These are phyloP conservation scores for Trifolium dubium DNA, from an alignment of 306 rosid species.

Conservation along the genomic window DNA sequence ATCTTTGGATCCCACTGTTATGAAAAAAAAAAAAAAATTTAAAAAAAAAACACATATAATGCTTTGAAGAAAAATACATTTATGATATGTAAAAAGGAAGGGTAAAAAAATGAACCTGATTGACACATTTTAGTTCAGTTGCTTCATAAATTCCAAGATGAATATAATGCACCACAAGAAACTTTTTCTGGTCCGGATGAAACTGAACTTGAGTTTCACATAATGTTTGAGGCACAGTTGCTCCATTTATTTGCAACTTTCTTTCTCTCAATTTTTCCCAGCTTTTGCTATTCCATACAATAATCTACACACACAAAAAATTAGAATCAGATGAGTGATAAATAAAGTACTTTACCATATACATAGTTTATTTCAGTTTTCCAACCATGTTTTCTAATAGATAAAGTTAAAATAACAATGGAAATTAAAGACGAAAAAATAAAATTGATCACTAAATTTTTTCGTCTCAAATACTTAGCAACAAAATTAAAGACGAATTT, in stretches of 20 bases:
- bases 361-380: too few species aligned
- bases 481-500: too few species aligned
- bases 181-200: conserved; percentile 35
- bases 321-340: neutral
- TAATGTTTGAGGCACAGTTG: neutral
- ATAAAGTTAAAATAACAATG: too few species aligned
- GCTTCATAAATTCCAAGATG: conserved; percentile 52
- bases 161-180: conserved; percentile 40
- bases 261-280: conserved; percentile 40
- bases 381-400: too few species aligned
- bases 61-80: neutral
- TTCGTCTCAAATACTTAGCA: too few species aligned
- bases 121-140: conserved; percentile 39
- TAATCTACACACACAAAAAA: conserved; percentile 39
- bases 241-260: conserved; percentile 33
- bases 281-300: conserved; percentile 34
- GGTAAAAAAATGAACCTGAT: conserved; percentile 40
- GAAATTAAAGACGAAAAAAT: too few species aligned
- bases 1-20: conserved; percentile 46
- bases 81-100: neutral
- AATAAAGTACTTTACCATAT: neutral
- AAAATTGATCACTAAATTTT: too few species aligned
- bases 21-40: neutral
- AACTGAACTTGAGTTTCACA: conserved; percentile 46
- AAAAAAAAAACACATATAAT: neutral